phyloP scores from a whole-genome alignment of 495 filamentous ascomycete species.

The Echria macrotheca region DNA sequence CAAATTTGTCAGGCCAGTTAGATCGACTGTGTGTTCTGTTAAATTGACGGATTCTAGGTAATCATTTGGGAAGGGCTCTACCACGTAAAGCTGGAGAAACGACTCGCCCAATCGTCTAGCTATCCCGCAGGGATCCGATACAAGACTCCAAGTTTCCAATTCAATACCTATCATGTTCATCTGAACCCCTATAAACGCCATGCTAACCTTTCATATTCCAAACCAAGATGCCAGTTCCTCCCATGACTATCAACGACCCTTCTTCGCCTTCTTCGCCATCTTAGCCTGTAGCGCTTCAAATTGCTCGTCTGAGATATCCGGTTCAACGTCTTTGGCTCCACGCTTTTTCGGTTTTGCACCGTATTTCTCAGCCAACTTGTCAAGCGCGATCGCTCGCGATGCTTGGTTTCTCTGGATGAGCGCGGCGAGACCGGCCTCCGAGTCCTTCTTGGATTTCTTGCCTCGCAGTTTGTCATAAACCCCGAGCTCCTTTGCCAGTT shows the following conservation, averaged over 20 bases:
- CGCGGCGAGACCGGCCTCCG: constrained; percentile 37
- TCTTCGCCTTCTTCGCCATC: constrained; percentile 40
- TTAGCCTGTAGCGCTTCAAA: constrained; percentile 48
- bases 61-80: no score
- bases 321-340: constrained; percentile 38
- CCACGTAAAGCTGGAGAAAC: no score
- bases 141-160: no score
- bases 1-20: no score
- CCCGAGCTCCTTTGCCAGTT: constrained; percentile 63
- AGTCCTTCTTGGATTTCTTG: constrained; percentile 38
- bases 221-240: background rate
- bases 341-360: constrained; percentile 45
- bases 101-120: no score
- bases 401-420: constrained; percentile 39
- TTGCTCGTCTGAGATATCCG: constrained; percentile 62
- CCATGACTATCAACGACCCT: constrained; percentile 21
- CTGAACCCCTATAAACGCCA: no score
- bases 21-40: no score
- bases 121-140: no score
- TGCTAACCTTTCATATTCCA: no score
- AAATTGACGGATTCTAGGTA: no score
- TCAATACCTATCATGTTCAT: no score
- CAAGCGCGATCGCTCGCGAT: constrained; percentile 48
- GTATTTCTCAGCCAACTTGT: constrained; percentile 70
- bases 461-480: constrained; percentile 54